Percentiles rank a stretch among this genome's conserved stretches.
phyloP scores from a whole-genome alignment of 345 rosid genomes.

The Geranium rotundifolium region DNA sequence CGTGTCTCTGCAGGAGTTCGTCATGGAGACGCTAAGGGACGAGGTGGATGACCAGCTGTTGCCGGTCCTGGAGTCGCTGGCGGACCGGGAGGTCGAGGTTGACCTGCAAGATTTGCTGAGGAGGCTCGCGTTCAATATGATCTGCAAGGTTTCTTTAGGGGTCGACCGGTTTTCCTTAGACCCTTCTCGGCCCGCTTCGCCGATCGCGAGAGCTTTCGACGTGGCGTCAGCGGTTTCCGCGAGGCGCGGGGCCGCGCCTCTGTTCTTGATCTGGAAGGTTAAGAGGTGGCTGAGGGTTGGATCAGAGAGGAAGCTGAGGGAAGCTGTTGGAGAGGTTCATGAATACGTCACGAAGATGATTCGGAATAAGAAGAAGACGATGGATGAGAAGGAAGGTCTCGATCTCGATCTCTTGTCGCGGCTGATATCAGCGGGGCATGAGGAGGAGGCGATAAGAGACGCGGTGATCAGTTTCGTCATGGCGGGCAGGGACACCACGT shows the following conservation, averaged over 20 bases:
- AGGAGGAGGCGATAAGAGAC: constrained; percentile 7
- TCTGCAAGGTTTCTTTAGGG: constrained; percentile 14
- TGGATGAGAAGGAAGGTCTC: not conserved
- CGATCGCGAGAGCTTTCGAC: constrained; percentile 6
- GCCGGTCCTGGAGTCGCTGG: constrained; percentile 7
- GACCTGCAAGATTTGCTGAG: constrained; percentile 10
- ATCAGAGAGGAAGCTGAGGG: constrained; percentile 5
- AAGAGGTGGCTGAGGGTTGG: constrained; percentile 9
- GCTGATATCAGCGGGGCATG: constrained; percentile 4
- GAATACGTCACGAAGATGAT: constrained; percentile 4
- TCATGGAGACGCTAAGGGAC: not conserved
- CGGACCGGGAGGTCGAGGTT: not conserved
- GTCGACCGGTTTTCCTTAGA: constrained; percentile 5
- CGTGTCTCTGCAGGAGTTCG: constrained; percentile 3
- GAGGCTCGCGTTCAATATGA: constrained; percentile 10
- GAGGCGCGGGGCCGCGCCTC: constrained; percentile 10
- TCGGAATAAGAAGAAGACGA: constrained; percentile 1
- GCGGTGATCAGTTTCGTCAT: constrained; percentile 28
- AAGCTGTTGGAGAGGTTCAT: constrained; percentile 8
- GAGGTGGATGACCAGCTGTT: constrained; percentile 2
- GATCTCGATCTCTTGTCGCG: constrained; percentile 6
- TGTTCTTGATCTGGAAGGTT: constrained; percentile 7
- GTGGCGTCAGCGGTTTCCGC: constrained; percentile 8
- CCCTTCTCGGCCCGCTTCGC: constrained; percentile 1
- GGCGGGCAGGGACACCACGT: constrained; percentile 51